A percentile compares a stretch with the other conserved stretches of the same genome.
phyloP scores from a whole-genome alignment of 306 rosid genomes.

The Acmispon strigosus region DNA sequence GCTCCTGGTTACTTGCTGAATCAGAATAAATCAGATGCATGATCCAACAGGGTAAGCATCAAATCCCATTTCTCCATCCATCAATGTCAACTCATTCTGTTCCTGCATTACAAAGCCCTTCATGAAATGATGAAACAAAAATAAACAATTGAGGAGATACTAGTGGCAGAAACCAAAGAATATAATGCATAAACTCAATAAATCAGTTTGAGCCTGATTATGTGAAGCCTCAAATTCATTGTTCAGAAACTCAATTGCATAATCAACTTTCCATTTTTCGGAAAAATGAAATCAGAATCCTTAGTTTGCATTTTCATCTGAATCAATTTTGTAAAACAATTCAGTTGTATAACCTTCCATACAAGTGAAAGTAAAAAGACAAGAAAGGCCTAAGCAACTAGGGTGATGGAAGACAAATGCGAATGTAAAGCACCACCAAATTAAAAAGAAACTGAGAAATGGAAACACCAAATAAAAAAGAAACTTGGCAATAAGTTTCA shows the following conservation, averaged over 20 bases:
- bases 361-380: neutral
- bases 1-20: slow-evolving; percentile 19
- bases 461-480: neutral
- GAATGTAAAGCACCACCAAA: neutral
- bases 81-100: slow-evolving; percentile 38
- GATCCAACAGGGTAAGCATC: slow-evolving; percentile 61
- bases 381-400: neutral
- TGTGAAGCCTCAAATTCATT: neutral
- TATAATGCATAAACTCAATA: neutral
- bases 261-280: neutral
- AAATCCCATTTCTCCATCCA: slow-evolving; percentile 55
- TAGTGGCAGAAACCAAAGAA: neutral
- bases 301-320: neutral
- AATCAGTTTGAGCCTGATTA: neutral
- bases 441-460: neutral
- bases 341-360: neutral
- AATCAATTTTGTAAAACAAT: neutral
- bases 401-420: too few relatives aligned
- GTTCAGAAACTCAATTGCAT: neutral
- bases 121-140: neutral
- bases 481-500: neutral
- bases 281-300: neutral
- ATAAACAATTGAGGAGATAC: neutral
- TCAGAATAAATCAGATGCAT: slow-evolving; percentile 41
- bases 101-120: slow-evolving; percentile 44